A percentile compares a stretch with the other conserved stretches of the same genome.
These are phyloP conservation scores for Oryza meridionalis DNA, from an alignment of 176 grass and related monocot genomes.

Conservation along the genomic window DNA sequence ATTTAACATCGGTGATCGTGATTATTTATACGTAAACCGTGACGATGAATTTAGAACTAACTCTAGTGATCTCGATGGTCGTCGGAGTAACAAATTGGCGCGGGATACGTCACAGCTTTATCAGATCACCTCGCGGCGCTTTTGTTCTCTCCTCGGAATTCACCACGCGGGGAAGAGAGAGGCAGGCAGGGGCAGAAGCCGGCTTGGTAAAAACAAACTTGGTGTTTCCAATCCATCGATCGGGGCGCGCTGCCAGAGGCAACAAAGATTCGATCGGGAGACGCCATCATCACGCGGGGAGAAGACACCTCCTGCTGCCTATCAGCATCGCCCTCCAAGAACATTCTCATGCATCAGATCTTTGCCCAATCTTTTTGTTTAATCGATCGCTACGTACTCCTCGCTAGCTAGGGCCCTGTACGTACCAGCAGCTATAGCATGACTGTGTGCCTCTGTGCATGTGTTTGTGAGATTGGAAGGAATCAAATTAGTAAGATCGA, in stretches of 20 bases:
- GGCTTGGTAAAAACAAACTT: slow-evolving; percentile 38
- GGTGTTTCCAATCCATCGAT: slow-evolving; percentile 47
- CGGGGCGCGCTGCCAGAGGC: slow-evolving; percentile 38
- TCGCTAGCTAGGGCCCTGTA: slow-evolving; percentile 14
- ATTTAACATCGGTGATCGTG: background rate
- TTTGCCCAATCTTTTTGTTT: slow-evolving; percentile 57
- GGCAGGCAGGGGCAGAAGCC: background rate
- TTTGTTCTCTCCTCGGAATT: slow-evolving; percentile 50
- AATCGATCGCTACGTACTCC: slow-evolving; percentile 43
- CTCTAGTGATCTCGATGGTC: background rate
- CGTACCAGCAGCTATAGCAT: background rate
- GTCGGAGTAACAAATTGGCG: slow-evolving; percentile 13
- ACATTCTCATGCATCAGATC: slow-evolving; percentile 66
- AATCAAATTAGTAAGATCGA: slow-evolving; percentile 53
- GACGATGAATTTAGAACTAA: slow-evolving; percentile 1
- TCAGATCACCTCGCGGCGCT: slow-evolving; percentile 39
- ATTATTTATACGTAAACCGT: background rate
- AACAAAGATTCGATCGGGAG: slow-evolving; percentile 48
- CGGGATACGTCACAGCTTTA: slow-evolving; percentile 58
- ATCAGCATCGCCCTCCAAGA: slow-evolving; percentile 39
- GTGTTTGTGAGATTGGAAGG: slow-evolving; percentile 12
- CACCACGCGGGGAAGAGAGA: slow-evolving; percentile 46
- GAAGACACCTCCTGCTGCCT: slow-evolving; percentile 6
- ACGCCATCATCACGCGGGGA: slow-evolving; percentile 46
- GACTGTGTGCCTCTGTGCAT: background rate